phyloP scores from a whole-genome alignment of 139 green algal genomes.

The Haematococcus lacustris region DNA sequence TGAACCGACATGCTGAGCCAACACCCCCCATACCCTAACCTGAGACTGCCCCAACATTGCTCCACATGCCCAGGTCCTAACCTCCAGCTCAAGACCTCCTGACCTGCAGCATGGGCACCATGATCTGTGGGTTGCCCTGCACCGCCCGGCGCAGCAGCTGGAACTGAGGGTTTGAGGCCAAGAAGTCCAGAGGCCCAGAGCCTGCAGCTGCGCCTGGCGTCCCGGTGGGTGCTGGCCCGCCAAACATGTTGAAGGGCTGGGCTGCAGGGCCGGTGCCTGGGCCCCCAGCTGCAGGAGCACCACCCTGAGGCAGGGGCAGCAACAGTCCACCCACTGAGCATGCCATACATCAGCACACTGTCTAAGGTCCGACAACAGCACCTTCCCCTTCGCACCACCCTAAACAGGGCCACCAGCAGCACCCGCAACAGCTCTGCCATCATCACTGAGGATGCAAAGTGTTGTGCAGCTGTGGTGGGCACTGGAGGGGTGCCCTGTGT shows the following conservation, averaged over 20 bases:
- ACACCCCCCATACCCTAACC: too few species aligned
- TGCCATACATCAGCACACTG: neutral
- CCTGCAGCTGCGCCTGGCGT: neutral
- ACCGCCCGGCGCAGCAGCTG: constrained; percentile 79
- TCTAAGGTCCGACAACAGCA: neutral
- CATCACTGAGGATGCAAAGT: too few species aligned
- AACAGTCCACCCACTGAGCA: neutral
- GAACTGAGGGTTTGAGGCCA: constrained; percentile 79
- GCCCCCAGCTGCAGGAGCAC: neutral
- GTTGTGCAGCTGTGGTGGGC: too few species aligned
- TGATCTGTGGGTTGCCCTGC: constrained; percentile 78
- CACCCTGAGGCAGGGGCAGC: neutral
- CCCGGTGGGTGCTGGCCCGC: neutral
- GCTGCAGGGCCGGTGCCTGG: constrained; percentile 9
- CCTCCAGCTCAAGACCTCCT: constrained; percentile 8
- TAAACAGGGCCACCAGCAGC: neutral
- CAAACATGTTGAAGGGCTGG: constrained; percentile 36
- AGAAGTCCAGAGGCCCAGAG: constrained; percentile 57
- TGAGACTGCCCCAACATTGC: too few species aligned
- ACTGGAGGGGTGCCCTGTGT: too few species aligned
- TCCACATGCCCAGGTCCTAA: too few species aligned
- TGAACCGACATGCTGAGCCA: too few species aligned
- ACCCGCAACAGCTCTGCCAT: neutral
- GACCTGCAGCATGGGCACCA: constrained; percentile 90
- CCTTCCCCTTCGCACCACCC: neutral